Evolutionary conservation across 306 rosid species (phyloP).

Genomic region (Castanea sativa): DNA sequence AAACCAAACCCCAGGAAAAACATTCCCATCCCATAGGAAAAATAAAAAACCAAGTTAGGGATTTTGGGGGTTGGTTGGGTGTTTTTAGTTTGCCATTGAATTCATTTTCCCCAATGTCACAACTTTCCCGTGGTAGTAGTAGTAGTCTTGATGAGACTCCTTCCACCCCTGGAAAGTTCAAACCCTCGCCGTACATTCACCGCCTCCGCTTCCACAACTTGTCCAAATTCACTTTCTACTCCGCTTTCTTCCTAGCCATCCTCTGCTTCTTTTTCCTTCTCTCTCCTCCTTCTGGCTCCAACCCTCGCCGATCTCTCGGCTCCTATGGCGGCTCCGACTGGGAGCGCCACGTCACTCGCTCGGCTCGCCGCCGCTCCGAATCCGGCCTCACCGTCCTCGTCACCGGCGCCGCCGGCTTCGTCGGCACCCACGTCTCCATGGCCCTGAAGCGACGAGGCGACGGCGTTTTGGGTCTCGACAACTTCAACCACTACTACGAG

Average conservation of each 20-base stretch:
- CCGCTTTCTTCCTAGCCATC: slow-evolving; percentile 53
- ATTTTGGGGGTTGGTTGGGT: not conserved
- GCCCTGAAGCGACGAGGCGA: slow-evolving; percentile 81
- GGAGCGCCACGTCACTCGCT: slow-evolving; percentile 72
- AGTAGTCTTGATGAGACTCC: slow-evolving; percentile 41
- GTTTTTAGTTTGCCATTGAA: not conserved
- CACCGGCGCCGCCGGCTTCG: slow-evolving; percentile 84
- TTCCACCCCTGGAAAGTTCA: slow-evolving; percentile 77
- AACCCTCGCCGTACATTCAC: slow-evolving; percentile 48
- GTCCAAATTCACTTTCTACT: slow-evolving; percentile 58
- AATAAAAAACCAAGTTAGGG: not conserved
- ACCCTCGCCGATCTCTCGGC: slow-evolving; percentile 38
- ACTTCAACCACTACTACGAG: slow-evolving; percentile 74
- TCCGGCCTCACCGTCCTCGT: slow-evolving; percentile 59
- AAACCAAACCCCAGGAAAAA: not conserved
- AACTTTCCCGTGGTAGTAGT: not conserved
- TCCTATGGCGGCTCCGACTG: slow-evolving; percentile 73
- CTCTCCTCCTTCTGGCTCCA: slow-evolving; percentile 38
- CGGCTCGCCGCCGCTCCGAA: slow-evolving; percentile 34
- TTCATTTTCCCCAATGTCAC: slow-evolving; percentile 42
- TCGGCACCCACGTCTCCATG: slow-evolving; percentile 73
- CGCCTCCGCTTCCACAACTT: slow-evolving; percentile 55
- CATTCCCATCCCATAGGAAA: not conserved
- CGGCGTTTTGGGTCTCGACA: slow-evolving; percentile 76
- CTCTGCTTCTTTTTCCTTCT: slow-evolving; percentile 35